Base-by-base conservation (phyloP, 1,284 basidiomycete genomes). In the Moesziomyces sp. region DNA sequence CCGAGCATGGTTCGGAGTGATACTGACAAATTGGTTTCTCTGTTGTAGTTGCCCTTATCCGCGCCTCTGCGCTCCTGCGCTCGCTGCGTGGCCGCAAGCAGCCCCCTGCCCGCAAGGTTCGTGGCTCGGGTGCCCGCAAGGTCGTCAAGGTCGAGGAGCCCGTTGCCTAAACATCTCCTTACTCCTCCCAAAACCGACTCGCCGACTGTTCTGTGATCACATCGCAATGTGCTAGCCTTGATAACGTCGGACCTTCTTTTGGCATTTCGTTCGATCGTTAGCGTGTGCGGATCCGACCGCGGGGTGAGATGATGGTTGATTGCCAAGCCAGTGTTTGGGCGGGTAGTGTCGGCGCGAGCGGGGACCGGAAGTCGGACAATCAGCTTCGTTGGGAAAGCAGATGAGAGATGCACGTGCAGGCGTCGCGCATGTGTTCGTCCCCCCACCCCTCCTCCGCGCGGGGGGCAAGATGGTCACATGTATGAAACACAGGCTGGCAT, bases 1-100 rank as follows among this genome's bases (percentile, higher is more conserved):
- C 30, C 30, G 30, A 10, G 30, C 51, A 40, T 34, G 42, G 34
- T 50, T 26, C 26, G 51, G 21, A 47, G 26, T 19, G 24, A 19
- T 56, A 58, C 73, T 65, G 46, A 73, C 71, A 40, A 13, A 59
- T 54, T 21, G 14, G 44, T 44, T 52, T 8, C 6, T 28, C 26
- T 28, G 21, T 26, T 42, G 47, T 60, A 83, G 81, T 53, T 46
- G 79, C 82, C 68, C 77, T 83, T 43, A 76, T 78, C 47, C 79
- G 82, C 44, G 74, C 81, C 43, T 78, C 82, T 7, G 76, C 76
- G 40, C 68, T 83, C 64, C 71, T 74, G 63, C 76, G 69, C 55
- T 58, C 74, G 46, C 82, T 83, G 80, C 72, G 58, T 34, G 53
- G 64, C 58, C 68, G 69, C 65, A 62, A 54, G 53, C 55, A 75